Conservation (phyloP, 139 green algal species). For the Monoraphidium neglectum region DNA sequence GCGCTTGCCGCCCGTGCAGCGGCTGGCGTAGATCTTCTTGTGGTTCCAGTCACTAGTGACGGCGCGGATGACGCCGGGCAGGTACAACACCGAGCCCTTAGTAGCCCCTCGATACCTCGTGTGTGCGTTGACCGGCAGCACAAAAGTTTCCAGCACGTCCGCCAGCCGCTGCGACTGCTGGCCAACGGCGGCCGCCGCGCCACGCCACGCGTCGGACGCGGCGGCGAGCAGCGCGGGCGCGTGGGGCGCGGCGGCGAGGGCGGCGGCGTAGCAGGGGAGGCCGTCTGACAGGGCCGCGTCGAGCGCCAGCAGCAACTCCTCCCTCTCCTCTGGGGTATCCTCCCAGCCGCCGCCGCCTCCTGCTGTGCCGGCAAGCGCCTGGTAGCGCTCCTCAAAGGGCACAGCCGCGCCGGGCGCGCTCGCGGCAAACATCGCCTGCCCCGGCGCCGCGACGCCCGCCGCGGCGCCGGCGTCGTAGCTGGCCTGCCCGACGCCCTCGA, state of each 20-base stretch:
- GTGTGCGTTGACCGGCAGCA: slow-evolving; percentile 40
- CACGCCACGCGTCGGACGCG: too few species aligned
- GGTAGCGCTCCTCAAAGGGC: slow-evolving; percentile 21
- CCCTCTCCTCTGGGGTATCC: too few species aligned
- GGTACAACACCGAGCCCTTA: slow-evolving; percentile 34
- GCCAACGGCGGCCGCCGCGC: too few species aligned
- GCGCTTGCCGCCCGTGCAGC: slow-evolving; percentile 31
- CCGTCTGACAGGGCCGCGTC: too few species aligned
- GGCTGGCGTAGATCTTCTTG: slow-evolving; percentile 41
- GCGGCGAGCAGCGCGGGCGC: too few species aligned
- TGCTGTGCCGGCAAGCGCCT: background rate
- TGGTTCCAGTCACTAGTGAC: slow-evolving; percentile 38
- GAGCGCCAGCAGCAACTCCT: too few species aligned
- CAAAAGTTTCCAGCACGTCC: slow-evolving; percentile 28
- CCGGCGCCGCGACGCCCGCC: background rate
- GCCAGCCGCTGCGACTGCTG: slow-evolving; percentile 19
- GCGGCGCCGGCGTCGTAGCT: slow-evolving; percentile 12
- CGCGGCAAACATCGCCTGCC: background rate
- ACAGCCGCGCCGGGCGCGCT: background rate
- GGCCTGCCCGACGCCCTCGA: background rate
- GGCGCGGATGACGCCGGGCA: slow-evolving; percentile 45
- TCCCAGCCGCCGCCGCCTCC: too few species aligned
- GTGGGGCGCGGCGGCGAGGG: too few species aligned
- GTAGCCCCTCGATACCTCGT: slow-evolving; percentile 28
- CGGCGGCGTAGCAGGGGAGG: too few species aligned